These are phyloP conservation scores for Dunaliella sp. DNA, from an alignment of 139 green algal species.

Conservation along the genomic window DNA sequence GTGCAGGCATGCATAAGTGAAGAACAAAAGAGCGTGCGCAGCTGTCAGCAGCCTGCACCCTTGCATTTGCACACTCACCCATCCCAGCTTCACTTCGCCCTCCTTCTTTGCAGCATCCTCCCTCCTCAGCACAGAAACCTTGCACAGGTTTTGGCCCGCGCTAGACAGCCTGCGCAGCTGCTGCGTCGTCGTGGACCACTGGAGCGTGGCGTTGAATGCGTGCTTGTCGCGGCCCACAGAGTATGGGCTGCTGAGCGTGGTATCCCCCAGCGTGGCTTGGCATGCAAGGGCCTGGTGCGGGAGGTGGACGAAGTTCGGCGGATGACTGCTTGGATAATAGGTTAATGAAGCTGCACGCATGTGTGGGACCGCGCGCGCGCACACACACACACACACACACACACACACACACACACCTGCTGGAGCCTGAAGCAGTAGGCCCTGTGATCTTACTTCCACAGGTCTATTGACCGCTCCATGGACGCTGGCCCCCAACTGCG, in stretches of 20 bases:
- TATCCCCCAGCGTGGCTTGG: constrained; percentile 34
- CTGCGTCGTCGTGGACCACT: constrained; percentile 37
- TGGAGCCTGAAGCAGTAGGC: too few species aligned
- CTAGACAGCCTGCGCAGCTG: constrained; percentile 32
- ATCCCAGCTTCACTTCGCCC: constrained; percentile 40
- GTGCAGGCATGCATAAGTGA: too few species aligned
- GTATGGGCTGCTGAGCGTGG: constrained; percentile 35
- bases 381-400: not conserved
- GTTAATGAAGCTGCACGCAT: not conserved
- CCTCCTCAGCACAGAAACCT: constrained; percentile 24
- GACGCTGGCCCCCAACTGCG: not conserved
- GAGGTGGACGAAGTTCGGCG: constrained; percentile 23
- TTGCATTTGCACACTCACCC: constrained; percentile 21
- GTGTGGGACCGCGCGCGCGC: not conserved
- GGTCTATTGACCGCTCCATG: not conserved
- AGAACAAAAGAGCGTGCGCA: too few species aligned
- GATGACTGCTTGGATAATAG: not conserved
- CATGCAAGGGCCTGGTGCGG: constrained; percentile 43
- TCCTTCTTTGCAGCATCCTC: constrained; percentile 47
- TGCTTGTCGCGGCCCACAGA: constrained; percentile 41
- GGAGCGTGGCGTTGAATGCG: constrained; percentile 35
- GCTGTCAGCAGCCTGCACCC: too few species aligned
- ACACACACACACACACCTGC: not conserved
- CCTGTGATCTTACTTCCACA: not conserved
- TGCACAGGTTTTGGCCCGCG: constrained; percentile 36